Percentiles rank a stretch among this genome's conserved stretches.
Conservation (phyloP, 768 basidiomycete genomes). For the Pleurotus tuber-regium region DNA sequence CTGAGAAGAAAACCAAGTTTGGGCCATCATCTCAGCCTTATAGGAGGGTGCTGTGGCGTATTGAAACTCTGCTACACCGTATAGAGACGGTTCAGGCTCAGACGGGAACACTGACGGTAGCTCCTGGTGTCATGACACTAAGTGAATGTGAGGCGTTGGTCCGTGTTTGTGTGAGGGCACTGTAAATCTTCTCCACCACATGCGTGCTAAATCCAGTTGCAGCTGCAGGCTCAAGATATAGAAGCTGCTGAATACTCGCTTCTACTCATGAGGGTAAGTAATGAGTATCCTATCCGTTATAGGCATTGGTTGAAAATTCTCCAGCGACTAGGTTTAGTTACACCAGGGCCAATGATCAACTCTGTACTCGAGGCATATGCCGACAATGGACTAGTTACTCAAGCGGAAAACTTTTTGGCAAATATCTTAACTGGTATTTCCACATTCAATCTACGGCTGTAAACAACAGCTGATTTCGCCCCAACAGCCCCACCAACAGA, state of each 20-base stretch:
- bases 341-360: conserved; percentile 44
- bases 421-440: conserved; percentile 42
- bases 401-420: conserved; percentile 43
- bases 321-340: conserved; percentile 40
- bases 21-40: conserved; percentile 4
- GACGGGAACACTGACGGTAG: conserved; percentile 25
- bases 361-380: conserved; percentile 50
- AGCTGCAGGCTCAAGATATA: conserved; percentile 49
- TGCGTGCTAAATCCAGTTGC: conserved; percentile 9
- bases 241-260: conserved; percentile 49
- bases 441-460: background rate
- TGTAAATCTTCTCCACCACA: background rate
- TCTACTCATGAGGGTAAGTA: conserved; percentile 50
- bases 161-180: conserved; percentile 42
- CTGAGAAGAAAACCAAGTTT: conserved; percentile 11
- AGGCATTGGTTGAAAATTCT: background rate
- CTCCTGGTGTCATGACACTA: conserved; percentile 44
- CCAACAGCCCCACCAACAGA: conserved; percentile 42
- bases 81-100: conserved; percentile 5
- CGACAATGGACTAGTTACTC: conserved; percentile 37
- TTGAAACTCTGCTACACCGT: background rate
- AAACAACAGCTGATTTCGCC: conserved; percentile 4
- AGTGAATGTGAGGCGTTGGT: conserved; percentile 57
- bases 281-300: background rate
- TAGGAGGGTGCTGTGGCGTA: background rate